Base-by-base conservation (phyloP, 1,139 yeast species). In the Debaryomycetaceae sp. region DNA sequence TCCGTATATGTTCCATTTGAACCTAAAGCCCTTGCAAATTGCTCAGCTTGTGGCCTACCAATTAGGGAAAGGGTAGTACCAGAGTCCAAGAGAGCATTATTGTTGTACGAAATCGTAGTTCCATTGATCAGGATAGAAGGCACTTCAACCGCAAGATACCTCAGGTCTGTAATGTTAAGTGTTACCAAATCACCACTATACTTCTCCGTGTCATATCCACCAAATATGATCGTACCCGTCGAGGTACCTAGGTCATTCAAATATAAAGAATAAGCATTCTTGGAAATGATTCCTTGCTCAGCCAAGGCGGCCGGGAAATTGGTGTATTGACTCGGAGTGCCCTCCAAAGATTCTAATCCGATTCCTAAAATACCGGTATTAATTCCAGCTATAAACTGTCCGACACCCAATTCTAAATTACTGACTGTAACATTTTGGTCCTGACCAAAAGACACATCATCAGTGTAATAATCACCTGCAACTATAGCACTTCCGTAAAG, bases 311-410 rank as follows among this genome's bases (percentile, higher is more conserved):
- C 46, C 2, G 93, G 93, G 43, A 83, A 67, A 56, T 83, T 83
- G 39, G 74, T 69, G 58, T 83, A 82, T 13, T 62, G 51, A 47
- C 62, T 43, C 20, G 2, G 3, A 17, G 20, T 4, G 51, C 52
- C 51, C 49, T 49, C 61, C 36, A 46, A 53, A 44, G 46, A 48
- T 23, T 63, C 60, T 38, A 55, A 70, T 11, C 86, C 86, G 47
- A 83, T 78, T 34, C 88, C 89, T 40, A 82, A 63, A 27, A 83
- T 84, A 43, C 85, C 85, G 44, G 73, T 72, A 6, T 72, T 60
- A 27, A 27, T 3, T 27, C 11, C 11, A 3, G 3, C 2, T 7
- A 27, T 7, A 11, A 84, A 76, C 54, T 76, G 75, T 4, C 84
- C 65, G 37, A 60, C 56, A 9, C 42, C 42, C 14, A 40, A 34